Evolutionary conservation across 176 grass and related monocot genomes (phyloP).

Genomic region (Hsuehochloa calcarea): DNA sequence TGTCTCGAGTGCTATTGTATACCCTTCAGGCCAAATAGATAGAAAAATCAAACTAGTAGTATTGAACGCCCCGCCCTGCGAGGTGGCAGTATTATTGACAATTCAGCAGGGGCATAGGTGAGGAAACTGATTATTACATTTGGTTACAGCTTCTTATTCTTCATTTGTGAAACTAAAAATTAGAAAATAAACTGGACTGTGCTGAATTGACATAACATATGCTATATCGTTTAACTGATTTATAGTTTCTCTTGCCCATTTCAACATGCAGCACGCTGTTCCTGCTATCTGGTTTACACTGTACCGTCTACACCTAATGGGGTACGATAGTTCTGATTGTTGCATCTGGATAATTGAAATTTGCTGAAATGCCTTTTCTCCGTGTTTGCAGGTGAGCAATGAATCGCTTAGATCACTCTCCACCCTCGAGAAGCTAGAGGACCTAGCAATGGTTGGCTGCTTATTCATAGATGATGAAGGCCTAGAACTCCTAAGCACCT

Average conservation of each 20-base stretch:
- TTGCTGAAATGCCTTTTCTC: neutral
- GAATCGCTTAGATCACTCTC: slow-evolving; percentile 66
- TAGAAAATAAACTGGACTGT: too few relatives aligned
- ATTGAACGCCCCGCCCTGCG: neutral
- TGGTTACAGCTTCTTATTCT: neutral
- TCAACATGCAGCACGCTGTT: neutral
- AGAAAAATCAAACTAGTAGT: neutral
- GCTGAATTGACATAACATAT: neutral
- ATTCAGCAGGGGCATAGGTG: neutral
- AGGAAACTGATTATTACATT: neutral
- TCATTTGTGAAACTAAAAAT: neutral
- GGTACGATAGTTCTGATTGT: neutral
- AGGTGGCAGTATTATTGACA: neutral
- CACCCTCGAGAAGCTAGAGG: slow-evolving; percentile 64
- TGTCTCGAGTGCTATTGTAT: neutral
- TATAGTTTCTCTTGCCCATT: neutral
- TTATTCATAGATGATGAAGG: slow-evolving; percentile 66
- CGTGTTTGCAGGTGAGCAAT: slow-evolving; percentile 47
- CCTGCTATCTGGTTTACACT: neutral
- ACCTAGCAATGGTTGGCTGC: slow-evolving; percentile 59
- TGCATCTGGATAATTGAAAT: neutral
- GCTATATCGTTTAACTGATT: neutral
- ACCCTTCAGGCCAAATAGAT: neutral
- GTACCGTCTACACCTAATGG: neutral
- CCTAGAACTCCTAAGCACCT: slow-evolving; percentile 45